Evolutionary conservation across 176 grass and related monocot genomes (phyloP).

Genomic region (Eremochloa ophiuroides): DNA sequence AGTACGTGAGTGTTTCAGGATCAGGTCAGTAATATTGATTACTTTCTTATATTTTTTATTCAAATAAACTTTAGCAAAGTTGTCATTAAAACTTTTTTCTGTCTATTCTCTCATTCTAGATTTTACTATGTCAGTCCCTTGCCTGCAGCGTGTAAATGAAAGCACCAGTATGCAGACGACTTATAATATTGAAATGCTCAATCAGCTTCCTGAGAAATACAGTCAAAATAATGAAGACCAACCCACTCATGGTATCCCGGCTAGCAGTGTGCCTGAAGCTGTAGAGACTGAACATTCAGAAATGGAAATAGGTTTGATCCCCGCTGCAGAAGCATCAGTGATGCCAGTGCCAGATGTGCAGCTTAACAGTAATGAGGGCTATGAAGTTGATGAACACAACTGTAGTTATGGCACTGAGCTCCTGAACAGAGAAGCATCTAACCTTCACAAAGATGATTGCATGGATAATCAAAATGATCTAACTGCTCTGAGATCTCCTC

Average conservation of each 20-base stretch:
- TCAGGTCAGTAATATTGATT: too few relatives aligned
- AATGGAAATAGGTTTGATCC: not conserved
- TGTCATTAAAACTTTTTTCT: not conserved
- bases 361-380: not conserved
- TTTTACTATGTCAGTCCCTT: not conserved
- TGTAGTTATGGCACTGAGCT: not conserved
- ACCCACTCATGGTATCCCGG: not conserved
- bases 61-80: not conserved
- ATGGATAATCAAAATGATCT: not conserved
- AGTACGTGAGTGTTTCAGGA: not conserved
- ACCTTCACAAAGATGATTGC: not conserved
- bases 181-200: not conserved
- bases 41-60: not conserved
- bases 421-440: not conserved
- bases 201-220: not conserved
- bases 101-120: not conserved
- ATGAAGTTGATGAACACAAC: not conserved
- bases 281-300: not conserved
- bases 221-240: not conserved
- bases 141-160: not conserved
- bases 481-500: not conserved
- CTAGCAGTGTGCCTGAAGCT: not conserved
- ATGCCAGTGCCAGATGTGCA: not conserved
- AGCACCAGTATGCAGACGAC: not conserved
- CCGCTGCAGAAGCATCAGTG: not conserved